Base-by-base conservation (phyloP, 164 flowering plant species). In the Protea cynaroides region DNA sequence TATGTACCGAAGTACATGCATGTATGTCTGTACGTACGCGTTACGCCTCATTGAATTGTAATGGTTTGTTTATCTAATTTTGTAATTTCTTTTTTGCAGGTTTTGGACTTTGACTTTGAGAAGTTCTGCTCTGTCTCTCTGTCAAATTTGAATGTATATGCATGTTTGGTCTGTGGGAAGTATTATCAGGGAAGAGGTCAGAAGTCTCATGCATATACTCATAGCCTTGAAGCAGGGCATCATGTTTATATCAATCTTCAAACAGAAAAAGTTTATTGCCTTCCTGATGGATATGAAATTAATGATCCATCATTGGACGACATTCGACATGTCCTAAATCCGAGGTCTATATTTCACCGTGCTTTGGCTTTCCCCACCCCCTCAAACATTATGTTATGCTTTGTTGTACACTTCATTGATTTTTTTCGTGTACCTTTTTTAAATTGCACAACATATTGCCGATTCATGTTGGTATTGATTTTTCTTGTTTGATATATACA, bases 81-180 rank as follows among this genome's bases (percentile, higher is more conserved):
- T 40, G 46, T 40, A 4, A 0, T 29, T 29, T 29, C 46, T 12
- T 58, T 56, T 65, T 56, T 76, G 70, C 82, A 94, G 99, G 94
- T 92, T 63, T 72, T 94, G 78, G 99, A 94, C 80, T 94, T 94
- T 75, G 99, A 92, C 72, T 94, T 94, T 75, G 99, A 95, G 84
- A 95, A 80, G 74, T 89, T 88, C 66, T 95, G 99, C 68, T 95
- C 99, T 0, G 96, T 92, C 2, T 95, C 99, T n/a, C 79, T 95
- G 25, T 84, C 97, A 23, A 95, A 92, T 67, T 72, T 89, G 76
- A 95, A 92, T 75, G 99, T 95, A 19, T 95, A 95, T 71, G 99
- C 99, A 4, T 95, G 99, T 71, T 72, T 95, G 64, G 99, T 95
- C 4, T 95, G 99, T 76, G 99, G 99, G 51, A 95, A 95, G 77